These are phyloP conservation scores for Colletotrichum karsti DNA, from an alignment of 2,329 filamentous ascomycete species.

Conservation along the genomic window DNA sequence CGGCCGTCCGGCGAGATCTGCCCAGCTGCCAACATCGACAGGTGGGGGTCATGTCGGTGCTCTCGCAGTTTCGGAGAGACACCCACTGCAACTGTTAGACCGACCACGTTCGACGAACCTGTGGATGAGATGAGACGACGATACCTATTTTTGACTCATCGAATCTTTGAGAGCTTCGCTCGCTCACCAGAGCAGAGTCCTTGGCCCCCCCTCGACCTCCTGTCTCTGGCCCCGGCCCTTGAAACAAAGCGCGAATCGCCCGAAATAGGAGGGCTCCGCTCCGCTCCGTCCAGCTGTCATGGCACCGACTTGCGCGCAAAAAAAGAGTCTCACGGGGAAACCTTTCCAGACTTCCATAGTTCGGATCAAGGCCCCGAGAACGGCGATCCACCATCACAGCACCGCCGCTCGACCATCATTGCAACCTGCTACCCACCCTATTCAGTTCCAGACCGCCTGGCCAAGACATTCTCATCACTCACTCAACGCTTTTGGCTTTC, in stretches of 20 bases:
- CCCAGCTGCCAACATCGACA: slow-evolving; percentile 5
- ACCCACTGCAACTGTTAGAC: slow-evolving; percentile 1
- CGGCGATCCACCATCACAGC: slow-evolving; percentile 5
- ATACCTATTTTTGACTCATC: slow-evolving; percentile 26
- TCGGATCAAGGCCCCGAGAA: slow-evolving; percentile 7
- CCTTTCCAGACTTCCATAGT: slow-evolving; percentile 3
- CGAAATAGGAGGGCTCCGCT: slow-evolving; percentile 27
- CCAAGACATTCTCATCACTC: not conserved
- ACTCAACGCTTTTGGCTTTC: not conserved
- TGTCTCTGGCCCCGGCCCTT: slow-evolving; percentile 25
- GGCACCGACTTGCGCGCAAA: not conserved
- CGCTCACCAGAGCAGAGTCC: not conserved
- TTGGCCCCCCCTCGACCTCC: not conserved
- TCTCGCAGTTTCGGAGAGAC: slow-evolving; percentile 25
- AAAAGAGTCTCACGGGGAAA: not conserved
- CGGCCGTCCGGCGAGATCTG: slow-evolving; percentile 25
- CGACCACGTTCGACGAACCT: not conserved
- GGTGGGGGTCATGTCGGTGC: slow-evolving; percentile 24
- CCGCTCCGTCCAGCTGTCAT: slow-evolving; percentile 22
- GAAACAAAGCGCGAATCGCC: slow-evolving; percentile 23
- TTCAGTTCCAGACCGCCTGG: not conserved
- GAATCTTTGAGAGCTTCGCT: not conserved
- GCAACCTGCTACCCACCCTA: slow-evolving; percentile 6
- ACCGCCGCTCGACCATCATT: not conserved
- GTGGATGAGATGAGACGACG: slow-evolving; percentile 4